Percentiles rank a stretch among this genome's conserved stretches.
phyloP scores from a whole-genome alignment of 1,284 basidiomycete species.

The Leccinum pachyderme region DNA sequence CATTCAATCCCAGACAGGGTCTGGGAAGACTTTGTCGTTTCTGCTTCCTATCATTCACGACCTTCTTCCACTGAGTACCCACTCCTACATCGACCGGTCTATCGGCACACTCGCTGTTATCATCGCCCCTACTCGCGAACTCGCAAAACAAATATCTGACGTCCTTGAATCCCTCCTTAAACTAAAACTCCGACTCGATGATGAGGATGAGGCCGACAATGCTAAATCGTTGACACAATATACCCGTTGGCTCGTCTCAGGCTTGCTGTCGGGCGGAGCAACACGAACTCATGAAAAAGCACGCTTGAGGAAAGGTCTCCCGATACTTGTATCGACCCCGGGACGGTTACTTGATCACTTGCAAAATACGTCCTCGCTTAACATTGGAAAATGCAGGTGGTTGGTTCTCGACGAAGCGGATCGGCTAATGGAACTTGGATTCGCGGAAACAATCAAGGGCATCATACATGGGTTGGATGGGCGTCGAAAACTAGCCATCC shows the following conservation, averaged over 20 bases:
- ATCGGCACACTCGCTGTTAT: slow-evolving; percentile 95
- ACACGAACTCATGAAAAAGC: slow-evolving; percentile 72
- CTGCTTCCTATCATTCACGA: slow-evolving; percentile 95
- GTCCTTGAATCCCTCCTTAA: slow-evolving; percentile 88
- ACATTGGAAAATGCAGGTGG: slow-evolving; percentile 93
- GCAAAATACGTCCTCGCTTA: slow-evolving; percentile 90
- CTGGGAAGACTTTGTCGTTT: slow-evolving; percentile 95
- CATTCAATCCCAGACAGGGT: slow-evolving; percentile 97
- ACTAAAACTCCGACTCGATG: slow-evolving; percentile 68
- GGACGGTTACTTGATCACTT: slow-evolving; percentile 93
- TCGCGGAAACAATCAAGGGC: slow-evolving; percentile 87
- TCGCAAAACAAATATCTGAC: slow-evolving; percentile 93
- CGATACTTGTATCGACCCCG: slow-evolving; percentile 92
- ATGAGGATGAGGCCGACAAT: slow-evolving; percentile 53
- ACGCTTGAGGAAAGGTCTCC: slow-evolving; percentile 66
- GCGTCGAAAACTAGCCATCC: slow-evolving; percentile 67
- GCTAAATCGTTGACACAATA: slow-evolving; percentile 51
- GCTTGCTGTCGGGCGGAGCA: slow-evolving; percentile 81
- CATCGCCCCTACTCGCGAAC: slow-evolving; percentile 91
- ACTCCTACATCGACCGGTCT: slow-evolving; percentile 83
- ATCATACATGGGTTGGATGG: slow-evolving; percentile 88
- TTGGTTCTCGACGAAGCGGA: slow-evolving; percentile 98
- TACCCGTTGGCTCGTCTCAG: slow-evolving; percentile 93
- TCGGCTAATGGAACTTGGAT: slow-evolving; percentile 95
- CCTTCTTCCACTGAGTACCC: slow-evolving; percentile 82